Base-by-base conservation (phyloP, 73 alveolate species). In the Blepharisma stoltei region DNA sequence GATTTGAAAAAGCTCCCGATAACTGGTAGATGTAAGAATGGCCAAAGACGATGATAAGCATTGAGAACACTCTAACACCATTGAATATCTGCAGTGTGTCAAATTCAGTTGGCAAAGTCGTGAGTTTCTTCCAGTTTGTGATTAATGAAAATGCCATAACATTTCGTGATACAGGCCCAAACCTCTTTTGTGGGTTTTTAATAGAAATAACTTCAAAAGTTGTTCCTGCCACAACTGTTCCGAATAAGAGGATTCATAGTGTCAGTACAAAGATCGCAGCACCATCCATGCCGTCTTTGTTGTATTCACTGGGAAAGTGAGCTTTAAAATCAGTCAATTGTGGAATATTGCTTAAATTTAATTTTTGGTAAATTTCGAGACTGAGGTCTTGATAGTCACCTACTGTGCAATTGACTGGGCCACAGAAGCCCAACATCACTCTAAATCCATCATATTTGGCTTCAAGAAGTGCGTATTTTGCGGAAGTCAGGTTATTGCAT, bases 101-200 rank as follows among this genome's bases (percentile, higher is more conserved):
- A 18, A 9, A 60, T 18, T 41, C 71, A 27, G 20, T 5, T 25
- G 69, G 71, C 14, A 60, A 60, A 43, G 44, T 54, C 11, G 70
- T 49, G 9, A 81, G 37, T 45, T 81, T 81, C 41, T 68, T 81
- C 6, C 70, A 37, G 49, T 80, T 80, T 43, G 76, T 80, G 37
- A 81, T 47, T 18, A 70, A 41, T 5, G 87, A 80, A 38, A 80
- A 80, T 32, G 41, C 41, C 41, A 32, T 32, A 32, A 32, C 41
- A 32, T 32, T 32, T 1, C 41, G 41, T 32, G 41, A 32, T 32
- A 32, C 41, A 32, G 41, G 41, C 3, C 41, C 41, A 32, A 32
- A 32, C 41, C 41, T 32, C 41, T 32, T 32, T 32, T 32, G 41
- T 32, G 41, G 41, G 41, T 32, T 32, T 32, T 50, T 14, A 4